These are phyloP conservation scores for Xerocomus tenax DNA, from an alignment of 1,284 basidiomycete species.

Conservation along the genomic window DNA sequence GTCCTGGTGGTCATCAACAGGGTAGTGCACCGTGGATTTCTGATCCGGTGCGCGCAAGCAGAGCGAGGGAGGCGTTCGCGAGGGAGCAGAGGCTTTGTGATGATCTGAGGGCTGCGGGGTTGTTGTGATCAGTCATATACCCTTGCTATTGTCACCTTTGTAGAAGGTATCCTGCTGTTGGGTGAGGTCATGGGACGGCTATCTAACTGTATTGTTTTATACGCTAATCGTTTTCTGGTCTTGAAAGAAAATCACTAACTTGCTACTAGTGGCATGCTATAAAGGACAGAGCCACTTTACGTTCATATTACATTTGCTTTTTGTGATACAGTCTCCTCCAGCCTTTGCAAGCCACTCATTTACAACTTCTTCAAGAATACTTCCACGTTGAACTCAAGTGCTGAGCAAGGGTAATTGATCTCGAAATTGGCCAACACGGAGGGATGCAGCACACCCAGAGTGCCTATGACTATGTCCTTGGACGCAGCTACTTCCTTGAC, in stretches of 20 bases:
- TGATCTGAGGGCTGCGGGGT: constrained; percentile 57
- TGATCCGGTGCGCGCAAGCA: constrained; percentile 39
- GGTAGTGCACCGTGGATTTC: constrained; percentile 28
- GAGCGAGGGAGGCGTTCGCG: constrained; percentile 39
- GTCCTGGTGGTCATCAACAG: constrained; percentile 7
- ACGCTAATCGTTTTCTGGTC: constrained; percentile 14
- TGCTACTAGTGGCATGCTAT: constrained; percentile 12
- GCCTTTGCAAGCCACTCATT: constrained; percentile 30
- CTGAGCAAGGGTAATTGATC: constrained; percentile 91
- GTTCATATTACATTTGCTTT: not conserved
- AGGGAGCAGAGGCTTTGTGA: constrained; percentile 41
- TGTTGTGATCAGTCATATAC: constrained; percentile 36
- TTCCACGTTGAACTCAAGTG: constrained; percentile 89
- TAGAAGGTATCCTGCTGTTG: not conserved
- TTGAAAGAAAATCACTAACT: constrained; percentile 7
- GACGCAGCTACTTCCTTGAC: constrained; percentile 22
- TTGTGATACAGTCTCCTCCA: not conserved
- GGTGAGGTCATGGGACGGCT: not conserved
- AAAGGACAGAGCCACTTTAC: constrained; percentile 1
- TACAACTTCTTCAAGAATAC: constrained; percentile 73
- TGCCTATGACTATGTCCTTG: constrained; percentile 68
- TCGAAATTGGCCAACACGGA: constrained; percentile 87
- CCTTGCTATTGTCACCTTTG: not conserved
- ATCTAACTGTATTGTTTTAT: constrained; percentile 14
- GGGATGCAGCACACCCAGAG: constrained; percentile 84